phyloP scores from a whole-genome alignment of 148 eudicot species.

The Persicaria maculosa region DNA sequence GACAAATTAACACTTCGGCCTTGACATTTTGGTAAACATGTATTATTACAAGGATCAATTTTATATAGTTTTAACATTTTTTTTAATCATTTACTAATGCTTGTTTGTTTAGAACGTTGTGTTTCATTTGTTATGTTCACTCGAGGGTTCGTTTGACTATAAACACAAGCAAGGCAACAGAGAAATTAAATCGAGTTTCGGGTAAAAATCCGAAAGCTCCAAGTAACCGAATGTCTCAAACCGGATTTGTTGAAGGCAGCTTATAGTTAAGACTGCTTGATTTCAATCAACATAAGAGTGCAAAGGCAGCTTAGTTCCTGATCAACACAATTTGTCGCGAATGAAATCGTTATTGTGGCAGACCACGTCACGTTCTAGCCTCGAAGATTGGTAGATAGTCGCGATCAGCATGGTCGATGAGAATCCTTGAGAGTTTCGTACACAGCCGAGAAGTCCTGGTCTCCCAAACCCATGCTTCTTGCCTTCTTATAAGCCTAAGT shows the following conservation, averaged over 20 bases:
- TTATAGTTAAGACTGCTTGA: background rate
- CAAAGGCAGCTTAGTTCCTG: background rate
- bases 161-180: no score
- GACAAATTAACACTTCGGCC: no score
- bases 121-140: no score
- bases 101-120: no score
- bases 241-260: background rate
- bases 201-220: background rate
- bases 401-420: slow-evolving; percentile 24
- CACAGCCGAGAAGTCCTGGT: slow-evolving; percentile 92
- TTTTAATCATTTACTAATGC: no score
- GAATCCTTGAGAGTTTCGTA: slow-evolving; percentile 54
- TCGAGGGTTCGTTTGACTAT: no score
- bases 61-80: no score
- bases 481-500: slow-evolving; percentile 86
- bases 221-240: slow-evolving; percentile 3
- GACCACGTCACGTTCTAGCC: background rate
- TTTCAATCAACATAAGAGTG: background rate
- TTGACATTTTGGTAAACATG: no score
- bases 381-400: background rate
- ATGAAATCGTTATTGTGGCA: background rate
- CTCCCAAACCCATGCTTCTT: slow-evolving; percentile 81
- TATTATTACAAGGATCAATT: no score
- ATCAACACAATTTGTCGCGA: background rate
- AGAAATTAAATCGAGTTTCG: background rate